phyloP scores from a whole-genome alignment of 306 rosid genomes.

The Coriaria nepalensis region DNA sequence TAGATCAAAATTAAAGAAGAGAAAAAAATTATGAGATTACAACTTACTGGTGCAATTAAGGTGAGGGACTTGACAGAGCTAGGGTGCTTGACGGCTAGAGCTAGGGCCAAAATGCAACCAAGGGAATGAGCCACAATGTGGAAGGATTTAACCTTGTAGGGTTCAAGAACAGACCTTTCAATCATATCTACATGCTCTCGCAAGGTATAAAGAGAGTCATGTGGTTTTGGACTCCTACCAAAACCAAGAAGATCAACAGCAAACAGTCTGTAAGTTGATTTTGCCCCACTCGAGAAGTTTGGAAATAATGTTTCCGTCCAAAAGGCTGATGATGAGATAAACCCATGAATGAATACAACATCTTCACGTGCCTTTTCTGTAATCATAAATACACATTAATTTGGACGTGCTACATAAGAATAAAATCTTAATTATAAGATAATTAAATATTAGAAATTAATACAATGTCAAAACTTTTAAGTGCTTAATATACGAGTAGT shows the following conservation, averaged over 20 bases:
- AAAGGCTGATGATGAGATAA: conserved; percentile 76
- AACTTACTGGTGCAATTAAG: conserved; percentile 72
- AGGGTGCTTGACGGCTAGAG: conserved; percentile 73
- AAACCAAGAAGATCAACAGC: conserved; percentile 89
- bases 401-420: neutral
- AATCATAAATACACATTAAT: neutral
- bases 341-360: conserved; percentile 84
- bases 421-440: too few species aligned
- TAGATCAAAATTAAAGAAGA: too few species aligned
- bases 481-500: too few species aligned
- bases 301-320: conserved; percentile 94
- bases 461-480: too few species aligned
- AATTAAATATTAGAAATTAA: too few species aligned
- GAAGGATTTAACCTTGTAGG: conserved; percentile 59
- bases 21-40: too few species aligned
- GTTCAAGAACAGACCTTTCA: conserved; percentile 56
- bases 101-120: conserved; percentile 83
- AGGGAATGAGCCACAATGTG: conserved; percentile 95
- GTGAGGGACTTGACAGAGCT: conserved; percentile 66
- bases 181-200: conserved; percentile 82
- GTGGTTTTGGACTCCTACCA: conserved; percentile 88
- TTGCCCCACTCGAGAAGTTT: conserved; percentile 35
- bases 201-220: conserved; percentile 64
- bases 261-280: conserved; percentile 47
- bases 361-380: conserved; percentile 37